Conservation (phyloP, 768 basidiomycete species). For the Suillus subalutaceus region DNA sequence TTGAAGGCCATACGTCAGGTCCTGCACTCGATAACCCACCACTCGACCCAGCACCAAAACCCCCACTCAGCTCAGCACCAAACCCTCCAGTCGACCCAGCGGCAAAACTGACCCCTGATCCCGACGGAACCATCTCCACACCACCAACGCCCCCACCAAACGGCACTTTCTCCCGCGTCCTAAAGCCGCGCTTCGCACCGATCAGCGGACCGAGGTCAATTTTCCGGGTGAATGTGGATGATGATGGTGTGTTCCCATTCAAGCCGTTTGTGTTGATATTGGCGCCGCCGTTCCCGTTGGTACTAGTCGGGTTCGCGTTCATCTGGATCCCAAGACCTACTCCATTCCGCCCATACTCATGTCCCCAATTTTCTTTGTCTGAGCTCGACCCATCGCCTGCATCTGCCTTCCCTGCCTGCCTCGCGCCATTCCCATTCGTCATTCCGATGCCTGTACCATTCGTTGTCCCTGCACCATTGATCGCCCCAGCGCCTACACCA, state of each 20-base stretch:
- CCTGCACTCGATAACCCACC: not conserved
- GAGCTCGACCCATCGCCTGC: not conserved
- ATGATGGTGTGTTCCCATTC: constrained; percentile 5
- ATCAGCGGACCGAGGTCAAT: constrained; percentile 67
- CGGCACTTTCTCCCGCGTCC: constrained; percentile 58
- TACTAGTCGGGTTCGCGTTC: not conserved
- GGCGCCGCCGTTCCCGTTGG: constrained; percentile 7
- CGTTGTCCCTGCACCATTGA: not conserved
- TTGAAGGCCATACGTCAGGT: not conserved
- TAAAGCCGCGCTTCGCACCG: constrained; percentile 61
- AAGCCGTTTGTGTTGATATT: constrained; percentile 23
- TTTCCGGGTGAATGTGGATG: not conserved
- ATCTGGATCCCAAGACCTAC: constrained; percentile 3
- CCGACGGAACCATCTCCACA: constrained; percentile 52
- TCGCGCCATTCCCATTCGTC: not conserved
- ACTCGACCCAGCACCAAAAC: not conserved
- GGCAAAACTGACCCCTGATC: not conserved
- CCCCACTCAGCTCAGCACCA: not conserved
- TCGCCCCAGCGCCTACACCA: not conserved
- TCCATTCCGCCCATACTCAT: not conserved
- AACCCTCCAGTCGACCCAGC: not conserved
- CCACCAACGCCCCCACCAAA: constrained; percentile 65
- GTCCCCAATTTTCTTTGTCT: constrained; percentile 7
- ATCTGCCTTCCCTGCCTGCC: not conserved
- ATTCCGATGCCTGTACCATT: constrained; percentile 6